Base-by-base conservation (phyloP, 768 basidiomycete species). In the Leccinum variicolor region DNA sequence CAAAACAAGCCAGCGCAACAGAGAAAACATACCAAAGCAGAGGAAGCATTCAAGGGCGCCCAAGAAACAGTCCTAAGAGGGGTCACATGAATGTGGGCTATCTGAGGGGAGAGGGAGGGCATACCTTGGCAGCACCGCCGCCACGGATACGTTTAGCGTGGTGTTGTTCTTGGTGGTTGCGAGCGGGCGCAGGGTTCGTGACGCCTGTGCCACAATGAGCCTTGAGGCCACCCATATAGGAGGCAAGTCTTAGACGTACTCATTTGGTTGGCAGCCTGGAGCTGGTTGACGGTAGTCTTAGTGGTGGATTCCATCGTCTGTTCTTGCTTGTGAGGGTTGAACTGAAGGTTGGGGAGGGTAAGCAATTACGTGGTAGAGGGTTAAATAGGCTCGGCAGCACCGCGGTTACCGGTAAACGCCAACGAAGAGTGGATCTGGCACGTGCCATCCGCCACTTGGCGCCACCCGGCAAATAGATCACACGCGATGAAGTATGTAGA, bases 51-150 rank as follows among this genome's bases (percentile, higher is more conserved):
- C 83, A 34, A 87, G 6, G 17, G 80, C 53, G 19, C 78, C 85
- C 26, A 90, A 53, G 74, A 87, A 81, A 69, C 86, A 89, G 68
- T 89, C 86, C 87, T 89, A 56, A 34, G 54, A 23, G 45, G 13
- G 14, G 60, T 39, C 33, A 7, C 1, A 11, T 4, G 2, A 21
- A 33, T 11, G 14, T 64, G 28, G 62, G 34, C 8, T 8, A 19
- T 41, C 28, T 19, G 26, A 52, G 11, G 15, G 1, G 1, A 9
- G 29, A 36, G 36, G 36, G 17, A 2, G 36, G 9, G 56, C 61
- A 53, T 57, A 86, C 87, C 80, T 82, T 87, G 29, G 66, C 87
- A 48, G 82, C 87, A 59, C 87, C 88, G 65, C 84, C 88, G 58
- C 89, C 89, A 55, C 89, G 84, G 50, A 90, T 68, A 58, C 87